phyloP scores from a whole-genome alignment of 495 filamentous ascomycete genomes.

The Immersiella caudata region DNA sequence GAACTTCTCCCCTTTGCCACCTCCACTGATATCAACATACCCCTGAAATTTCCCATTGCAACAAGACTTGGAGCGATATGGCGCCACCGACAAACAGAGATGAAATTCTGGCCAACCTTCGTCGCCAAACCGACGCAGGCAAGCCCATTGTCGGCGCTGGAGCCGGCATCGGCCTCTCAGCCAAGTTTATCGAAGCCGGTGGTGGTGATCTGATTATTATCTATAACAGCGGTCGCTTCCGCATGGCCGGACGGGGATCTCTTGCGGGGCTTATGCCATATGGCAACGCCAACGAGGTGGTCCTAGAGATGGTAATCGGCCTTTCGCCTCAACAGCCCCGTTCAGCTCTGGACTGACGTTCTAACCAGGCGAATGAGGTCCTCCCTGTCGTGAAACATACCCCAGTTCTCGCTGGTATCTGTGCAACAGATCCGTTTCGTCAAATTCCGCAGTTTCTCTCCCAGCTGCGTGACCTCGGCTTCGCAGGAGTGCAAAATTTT shows the following conservation, averaged over 20 bases:
- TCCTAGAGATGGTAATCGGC: slow-evolving; percentile 62
- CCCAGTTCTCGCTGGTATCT: slow-evolving; percentile 67
- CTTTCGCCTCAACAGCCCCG: not conserved
- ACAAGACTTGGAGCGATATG: slow-evolving; percentile 25
- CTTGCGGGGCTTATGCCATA: slow-evolving; percentile 75
- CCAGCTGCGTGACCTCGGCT: slow-evolving; percentile 61
- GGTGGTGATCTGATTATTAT: slow-evolving; percentile 70
- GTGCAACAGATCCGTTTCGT: slow-evolving; percentile 67
- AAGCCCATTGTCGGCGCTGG: slow-evolving; percentile 67
- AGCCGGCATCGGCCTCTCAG: slow-evolving; percentile 72
- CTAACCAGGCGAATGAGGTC: slow-evolving; percentile 55
- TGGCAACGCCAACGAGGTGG: slow-evolving; percentile 70
- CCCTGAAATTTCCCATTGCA: not conserved
- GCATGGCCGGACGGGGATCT: slow-evolving; percentile 71
- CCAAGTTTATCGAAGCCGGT: slow-evolving; percentile 68
- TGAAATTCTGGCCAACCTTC: slow-evolving; percentile 59
- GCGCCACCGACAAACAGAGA: slow-evolving; percentile 49
- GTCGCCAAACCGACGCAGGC: slow-evolving; percentile 53
- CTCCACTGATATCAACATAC: not conserved
- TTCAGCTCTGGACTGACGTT: not conserved
- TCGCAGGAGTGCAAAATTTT: slow-evolving; percentile 72
- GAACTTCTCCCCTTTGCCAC: not conserved
- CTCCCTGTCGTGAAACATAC: slow-evolving; percentile 62
- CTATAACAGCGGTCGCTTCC: slow-evolving; percentile 74
- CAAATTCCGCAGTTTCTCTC: slow-evolving; percentile 58